Evolutionary conservation across 108 stramenopile species (phyloP).

Genomic region (Pseudonitzschia delicatissima): DNA sequence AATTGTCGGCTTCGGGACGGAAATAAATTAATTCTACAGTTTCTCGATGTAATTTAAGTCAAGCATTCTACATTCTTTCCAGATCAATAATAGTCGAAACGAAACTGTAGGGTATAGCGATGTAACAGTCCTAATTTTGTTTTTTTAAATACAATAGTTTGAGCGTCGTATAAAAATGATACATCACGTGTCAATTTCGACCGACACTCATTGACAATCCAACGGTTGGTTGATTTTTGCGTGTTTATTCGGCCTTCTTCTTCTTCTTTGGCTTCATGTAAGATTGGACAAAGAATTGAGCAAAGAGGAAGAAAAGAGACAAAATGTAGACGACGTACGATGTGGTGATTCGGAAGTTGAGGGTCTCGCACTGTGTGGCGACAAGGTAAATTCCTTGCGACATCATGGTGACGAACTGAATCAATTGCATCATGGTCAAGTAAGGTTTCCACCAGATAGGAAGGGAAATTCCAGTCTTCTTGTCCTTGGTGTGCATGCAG

Average conservation of each 20-base stretch:
- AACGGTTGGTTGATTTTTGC: neutral
- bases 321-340: slow-evolving; percentile 95
- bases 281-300: slow-evolving; percentile 93
- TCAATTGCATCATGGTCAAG: slow-evolving; percentile 92
- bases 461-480: slow-evolving; percentile 81
- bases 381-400: slow-evolving; percentile 89
- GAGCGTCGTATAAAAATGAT: too few relatives aligned
- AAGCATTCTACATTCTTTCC: too few relatives aligned
- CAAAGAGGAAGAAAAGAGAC: slow-evolving; percentile 93
- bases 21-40: too few relatives aligned
- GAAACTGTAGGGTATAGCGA: too few relatives aligned
- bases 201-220: neutral
- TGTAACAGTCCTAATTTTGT: too few relatives aligned
- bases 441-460: slow-evolving; percentile 98
- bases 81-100: too few relatives aligned
- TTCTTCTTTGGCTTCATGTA: slow-evolving; percentile 91
- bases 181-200: too few relatives aligned
- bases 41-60: too few relatives aligned
- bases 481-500: slow-evolving; percentile 95
- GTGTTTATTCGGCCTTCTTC: slow-evolving; percentile 37
- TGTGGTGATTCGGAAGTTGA: slow-evolving; percentile 62
- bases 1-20: too few relatives aligned
- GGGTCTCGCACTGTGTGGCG: slow-evolving; percentile 56
- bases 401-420: slow-evolving; percentile 98
- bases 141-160: neutral